These are phyloP conservation scores for Daldinia caldariorum DNA, from an alignment of 495 filamentous ascomycete genomes.

Conservation along the genomic window DNA sequence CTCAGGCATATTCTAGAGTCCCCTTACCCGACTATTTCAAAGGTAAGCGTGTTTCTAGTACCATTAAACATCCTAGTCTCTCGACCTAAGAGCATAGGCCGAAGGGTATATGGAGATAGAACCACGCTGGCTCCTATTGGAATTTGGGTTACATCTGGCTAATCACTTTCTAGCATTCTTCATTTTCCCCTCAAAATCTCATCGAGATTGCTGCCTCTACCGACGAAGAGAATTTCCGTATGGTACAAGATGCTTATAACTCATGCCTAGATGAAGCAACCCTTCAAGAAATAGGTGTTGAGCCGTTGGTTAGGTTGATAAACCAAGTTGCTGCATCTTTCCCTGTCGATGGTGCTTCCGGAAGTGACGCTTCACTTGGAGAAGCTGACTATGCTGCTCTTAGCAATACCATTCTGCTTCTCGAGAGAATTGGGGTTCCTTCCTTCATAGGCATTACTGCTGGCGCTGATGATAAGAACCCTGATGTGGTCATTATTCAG, in stretches of 20 bases:
- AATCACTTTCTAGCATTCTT: conserved; percentile 51
- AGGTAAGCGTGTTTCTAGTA: conserved; percentile 35
- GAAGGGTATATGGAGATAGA: neutral
- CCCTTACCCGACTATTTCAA: conserved; percentile 58
- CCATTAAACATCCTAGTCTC: neutral
- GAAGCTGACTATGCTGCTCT: conserved; percentile 54
- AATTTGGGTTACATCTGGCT: conserved; percentile 16
- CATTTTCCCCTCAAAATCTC: conserved; percentile 56
- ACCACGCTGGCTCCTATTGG: neutral
- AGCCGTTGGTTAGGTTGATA: conserved; percentile 63
- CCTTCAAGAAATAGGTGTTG: conserved; percentile 63
- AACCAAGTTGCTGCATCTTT: conserved; percentile 58
- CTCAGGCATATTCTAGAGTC: conserved; percentile 73
- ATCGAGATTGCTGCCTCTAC: conserved; percentile 44
- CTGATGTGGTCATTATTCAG: conserved; percentile 66
- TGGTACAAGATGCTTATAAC: conserved; percentile 69
- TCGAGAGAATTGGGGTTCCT: conserved; percentile 62
- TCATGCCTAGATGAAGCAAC: conserved; percentile 70
- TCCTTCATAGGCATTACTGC: conserved; percentile 59
- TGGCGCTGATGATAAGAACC: conserved; percentile 71
- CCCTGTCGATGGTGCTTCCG: conserved; percentile 46
- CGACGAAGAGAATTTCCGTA: conserved; percentile 72
- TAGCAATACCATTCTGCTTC: conserved; percentile 62
- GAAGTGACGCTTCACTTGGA: conserved; percentile 35
- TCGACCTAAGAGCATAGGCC: neutral